Evolutionary conservation across 2,329 filamentous ascomycete species (phyloP).

Genomic region (Apiospora arundinis): DNA sequence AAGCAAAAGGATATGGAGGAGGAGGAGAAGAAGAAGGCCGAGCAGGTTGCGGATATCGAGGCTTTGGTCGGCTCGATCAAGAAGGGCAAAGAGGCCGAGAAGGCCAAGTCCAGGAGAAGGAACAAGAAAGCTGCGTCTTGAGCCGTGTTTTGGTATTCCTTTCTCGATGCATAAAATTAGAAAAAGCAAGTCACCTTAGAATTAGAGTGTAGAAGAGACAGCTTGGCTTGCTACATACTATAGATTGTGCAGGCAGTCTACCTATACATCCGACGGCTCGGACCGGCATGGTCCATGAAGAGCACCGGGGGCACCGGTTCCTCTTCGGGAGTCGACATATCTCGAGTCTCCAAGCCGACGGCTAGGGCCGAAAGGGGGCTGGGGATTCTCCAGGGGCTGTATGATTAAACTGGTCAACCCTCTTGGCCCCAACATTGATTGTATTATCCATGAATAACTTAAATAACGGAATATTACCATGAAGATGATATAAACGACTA

Average conservation of each 20-base stretch:
- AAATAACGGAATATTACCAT: too few species aligned
- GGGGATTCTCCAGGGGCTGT: neutral
- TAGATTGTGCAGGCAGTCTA: neutral
- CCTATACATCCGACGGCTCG: neutral
- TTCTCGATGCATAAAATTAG: neutral
- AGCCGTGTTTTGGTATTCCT: conserved; percentile 22
- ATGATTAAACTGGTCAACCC: too few species aligned
- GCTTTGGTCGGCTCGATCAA: conserved; percentile 39
- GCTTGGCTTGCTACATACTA: neutral
- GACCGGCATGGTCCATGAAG: neutral
- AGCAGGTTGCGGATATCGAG: conserved; percentile 39
- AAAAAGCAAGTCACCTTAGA: neutral
- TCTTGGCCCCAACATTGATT: too few species aligned
- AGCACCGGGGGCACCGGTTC: neutral
- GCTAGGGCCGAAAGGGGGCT: neutral
- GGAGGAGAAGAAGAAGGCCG: conserved; percentile 38
- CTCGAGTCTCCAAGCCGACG: neutral
- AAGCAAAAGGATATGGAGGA: conserved; percentile 46
- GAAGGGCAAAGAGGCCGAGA: conserved; percentile 42
- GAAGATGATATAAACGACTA: too few species aligned
- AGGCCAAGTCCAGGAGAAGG: conserved; percentile 40
- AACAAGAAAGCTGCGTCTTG: conserved; percentile 39
- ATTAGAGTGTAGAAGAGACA: conserved; percentile 12
- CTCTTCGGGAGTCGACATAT: neutral
- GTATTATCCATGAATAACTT: too few species aligned